phyloP scores from a whole-genome alignment of 352 stramenopile species.

The Phytophthora crassamura region DNA sequence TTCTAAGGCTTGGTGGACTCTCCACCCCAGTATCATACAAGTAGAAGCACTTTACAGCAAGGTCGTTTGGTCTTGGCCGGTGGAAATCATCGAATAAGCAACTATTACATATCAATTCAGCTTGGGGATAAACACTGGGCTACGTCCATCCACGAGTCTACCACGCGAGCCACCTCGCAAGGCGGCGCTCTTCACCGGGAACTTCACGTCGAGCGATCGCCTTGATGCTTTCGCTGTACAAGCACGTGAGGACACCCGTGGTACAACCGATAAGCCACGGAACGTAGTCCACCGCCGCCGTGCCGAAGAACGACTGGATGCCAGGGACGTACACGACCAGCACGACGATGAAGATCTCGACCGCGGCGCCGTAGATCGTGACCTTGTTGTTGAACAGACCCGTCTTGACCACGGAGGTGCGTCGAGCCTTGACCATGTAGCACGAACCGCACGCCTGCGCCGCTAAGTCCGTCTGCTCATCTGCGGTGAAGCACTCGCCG shows the following conservation, averaged over 20 bases:
- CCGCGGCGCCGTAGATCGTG: conserved; percentile 64
- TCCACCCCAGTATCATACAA: too few species aligned
- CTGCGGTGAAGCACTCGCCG: conserved; percentile 41
- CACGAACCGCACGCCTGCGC: conserved; percentile 68
- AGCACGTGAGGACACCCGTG: conserved; percentile 40
- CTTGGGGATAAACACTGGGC: too few species aligned
- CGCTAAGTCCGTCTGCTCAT: conserved; percentile 59
- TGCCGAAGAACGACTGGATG: conserved; percentile 53
- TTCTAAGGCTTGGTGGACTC: too few species aligned
- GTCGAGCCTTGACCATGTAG: conserved; percentile 88
- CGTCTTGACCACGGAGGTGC: conserved; percentile 70
- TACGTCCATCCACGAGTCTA: conserved; percentile 1
- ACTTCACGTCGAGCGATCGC: conserved; percentile 30
- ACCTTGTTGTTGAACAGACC: conserved; percentile 80
- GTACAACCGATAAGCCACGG: conserved; percentile 53
- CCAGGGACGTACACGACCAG: conserved; percentile 57
- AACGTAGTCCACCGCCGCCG: conserved; percentile 42
- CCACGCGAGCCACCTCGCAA: conserved; percentile 32
- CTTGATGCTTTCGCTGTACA: conserved; percentile 57
- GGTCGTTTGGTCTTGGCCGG: too few species aligned
- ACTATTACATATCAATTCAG: too few species aligned
- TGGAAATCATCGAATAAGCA: too few species aligned
- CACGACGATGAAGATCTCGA: conserved; percentile 51
- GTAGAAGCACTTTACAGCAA: too few species aligned
- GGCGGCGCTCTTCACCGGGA: conserved; percentile 27